These are phyloP conservation scores for Heliocybe sulcata DNA, from an alignment of 1,284 basidiomycete species.

Conservation along the genomic window DNA sequence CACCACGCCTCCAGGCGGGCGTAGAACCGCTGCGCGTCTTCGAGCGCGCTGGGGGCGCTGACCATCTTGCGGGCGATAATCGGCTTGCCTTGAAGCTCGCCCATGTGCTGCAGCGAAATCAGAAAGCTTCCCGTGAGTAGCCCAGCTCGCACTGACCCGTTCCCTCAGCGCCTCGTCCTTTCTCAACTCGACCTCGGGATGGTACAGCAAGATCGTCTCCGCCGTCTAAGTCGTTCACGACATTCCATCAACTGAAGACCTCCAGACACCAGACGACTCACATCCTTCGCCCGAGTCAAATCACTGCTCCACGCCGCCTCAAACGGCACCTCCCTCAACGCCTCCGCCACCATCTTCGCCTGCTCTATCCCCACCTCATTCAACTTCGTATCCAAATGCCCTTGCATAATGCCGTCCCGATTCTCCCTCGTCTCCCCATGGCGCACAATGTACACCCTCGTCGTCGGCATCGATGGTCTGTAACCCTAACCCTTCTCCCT, in stretches of 20 bases:
- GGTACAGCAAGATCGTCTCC: constrained; percentile 47
- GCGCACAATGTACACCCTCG: constrained; percentile 55
- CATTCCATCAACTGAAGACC: background rate
- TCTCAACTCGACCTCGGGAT: constrained; percentile 36
- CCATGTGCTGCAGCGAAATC: constrained; percentile 44
- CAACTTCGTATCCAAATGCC: constrained; percentile 58
- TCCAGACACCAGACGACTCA: constrained; percentile 22
- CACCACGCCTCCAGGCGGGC: constrained; percentile 55
- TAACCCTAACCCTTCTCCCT: constrained; percentile 1
- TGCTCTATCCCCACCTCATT: constrained; percentile 54
- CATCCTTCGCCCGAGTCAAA: constrained; percentile 51
- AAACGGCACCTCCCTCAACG: constrained; percentile 44
- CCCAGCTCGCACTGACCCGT: constrained; percentile 36
- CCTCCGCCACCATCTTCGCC: constrained; percentile 43
- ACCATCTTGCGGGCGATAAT: constrained; percentile 11
- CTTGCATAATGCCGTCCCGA: constrained; percentile 53
- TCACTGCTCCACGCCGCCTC: constrained; percentile 57
- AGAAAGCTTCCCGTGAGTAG: background rate
- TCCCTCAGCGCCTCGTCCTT: constrained; percentile 47
- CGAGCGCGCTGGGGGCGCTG: constrained; percentile 23
- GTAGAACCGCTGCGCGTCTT: constrained; percentile 30
- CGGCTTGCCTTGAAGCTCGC: constrained; percentile 48
- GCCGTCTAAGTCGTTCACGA: constrained; percentile 47
- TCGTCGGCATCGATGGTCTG: constrained; percentile 1
- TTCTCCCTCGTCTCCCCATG: constrained; percentile 75